Evolutionary conservation across 177 flowering plant genomes (phyloP), one percentile per base, ranked within the genome.

Genomic region (Vitis hybrid): DNA sequence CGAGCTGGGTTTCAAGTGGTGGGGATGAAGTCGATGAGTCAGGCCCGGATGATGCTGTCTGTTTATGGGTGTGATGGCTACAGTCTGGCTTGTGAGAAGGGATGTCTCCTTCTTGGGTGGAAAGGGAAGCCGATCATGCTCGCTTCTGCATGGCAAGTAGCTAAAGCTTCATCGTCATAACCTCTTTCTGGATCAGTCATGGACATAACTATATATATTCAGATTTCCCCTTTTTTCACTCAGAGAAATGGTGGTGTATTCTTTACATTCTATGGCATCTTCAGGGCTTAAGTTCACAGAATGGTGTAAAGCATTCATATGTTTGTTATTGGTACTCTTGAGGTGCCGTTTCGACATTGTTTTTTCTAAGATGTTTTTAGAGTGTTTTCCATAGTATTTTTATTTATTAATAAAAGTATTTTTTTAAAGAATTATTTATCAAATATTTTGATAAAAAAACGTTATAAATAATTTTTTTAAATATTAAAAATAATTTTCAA

Each of bases 101-200:
- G 89, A 1, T 86, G 87, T 66, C 72, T 89, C 21, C 77, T 86
- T 62, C 86, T 89, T 32, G 94, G 91, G 3, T 85, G 94, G 91
- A 85, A 83, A 80, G 88, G 87, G 13, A 78, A 85, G 70, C 80
- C 90, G 0, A 75, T 89, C 39, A 81, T 86, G 82, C 50, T 86
- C 26, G 90, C 89, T 7, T 86, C 91, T 67, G 85, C 90, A 8
- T 88, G 90, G 90, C 82, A 80, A 73, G 71, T 77, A 32, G 39
- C 70, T 70, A 71, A 50, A 63, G 21, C 56, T 32, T 63, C 67
- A 21, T 54, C 67, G n/a, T 59, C 56, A 9, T 72, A 59, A 15
- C 9, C 5, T 23, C 48, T 48, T 57, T 15, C n/a, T 21, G 52
- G n/a, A 39, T 39, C 1, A 39, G 45, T 39, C 51, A 45, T 57